These are phyloP conservation scores for Xylariaceae sp. DNA, from an alignment of 2,329 filamentous ascomycete genomes.

Conservation along the genomic window DNA sequence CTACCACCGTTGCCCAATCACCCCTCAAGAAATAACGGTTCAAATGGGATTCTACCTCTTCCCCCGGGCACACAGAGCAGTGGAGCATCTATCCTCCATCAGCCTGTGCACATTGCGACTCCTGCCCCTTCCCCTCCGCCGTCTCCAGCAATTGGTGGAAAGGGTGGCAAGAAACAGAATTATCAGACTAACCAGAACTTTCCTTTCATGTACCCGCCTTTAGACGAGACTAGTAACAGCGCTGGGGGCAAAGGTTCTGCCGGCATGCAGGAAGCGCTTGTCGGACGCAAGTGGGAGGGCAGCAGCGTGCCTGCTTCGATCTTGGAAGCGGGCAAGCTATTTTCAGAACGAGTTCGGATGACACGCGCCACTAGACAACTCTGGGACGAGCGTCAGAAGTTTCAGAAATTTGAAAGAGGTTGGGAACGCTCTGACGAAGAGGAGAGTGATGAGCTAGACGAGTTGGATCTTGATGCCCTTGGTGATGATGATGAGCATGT, in stretches of 20 bases:
- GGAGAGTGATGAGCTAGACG: slow-evolving; percentile 32
- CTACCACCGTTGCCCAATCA: slow-evolving; percentile 81
- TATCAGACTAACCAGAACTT: slow-evolving; percentile 99
- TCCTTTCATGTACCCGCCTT: slow-evolving; percentile 92
- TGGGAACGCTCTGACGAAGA: slow-evolving; percentile 62
- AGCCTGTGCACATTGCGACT: slow-evolving; percentile 97
- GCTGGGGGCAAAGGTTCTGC: slow-evolving; percentile 86
- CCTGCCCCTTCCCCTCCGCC: slow-evolving; percentile 94
- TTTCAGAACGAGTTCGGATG: slow-evolving; percentile 86
- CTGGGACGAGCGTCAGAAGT: slow-evolving; percentile 90
- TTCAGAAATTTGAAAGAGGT: slow-evolving; percentile 87
- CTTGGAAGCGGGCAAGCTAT: slow-evolving; percentile 88
- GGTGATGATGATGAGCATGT: slow-evolving; percentile 28
- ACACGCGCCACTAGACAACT: slow-evolving; percentile 87
- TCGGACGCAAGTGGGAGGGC: slow-evolving; percentile 88
- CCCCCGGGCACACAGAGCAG: slow-evolving; percentile 54
- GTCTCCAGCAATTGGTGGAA: slow-evolving; percentile 81
- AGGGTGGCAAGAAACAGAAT: slow-evolving; percentile 96
- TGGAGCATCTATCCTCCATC: slow-evolving; percentile 81
- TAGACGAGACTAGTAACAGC: slow-evolving; percentile 84
- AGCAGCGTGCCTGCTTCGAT: slow-evolving; percentile 92
- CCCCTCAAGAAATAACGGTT: slow-evolving; percentile 57
- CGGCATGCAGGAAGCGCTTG: slow-evolving; percentile 73
- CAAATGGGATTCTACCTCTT: slow-evolving; percentile 60
- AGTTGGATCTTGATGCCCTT: slow-evolving; percentile 37